Base-by-base conservation (phyloP, 2,329 filamentous ascomycete genomes). In the Coniochaeta prunicola region DNA sequence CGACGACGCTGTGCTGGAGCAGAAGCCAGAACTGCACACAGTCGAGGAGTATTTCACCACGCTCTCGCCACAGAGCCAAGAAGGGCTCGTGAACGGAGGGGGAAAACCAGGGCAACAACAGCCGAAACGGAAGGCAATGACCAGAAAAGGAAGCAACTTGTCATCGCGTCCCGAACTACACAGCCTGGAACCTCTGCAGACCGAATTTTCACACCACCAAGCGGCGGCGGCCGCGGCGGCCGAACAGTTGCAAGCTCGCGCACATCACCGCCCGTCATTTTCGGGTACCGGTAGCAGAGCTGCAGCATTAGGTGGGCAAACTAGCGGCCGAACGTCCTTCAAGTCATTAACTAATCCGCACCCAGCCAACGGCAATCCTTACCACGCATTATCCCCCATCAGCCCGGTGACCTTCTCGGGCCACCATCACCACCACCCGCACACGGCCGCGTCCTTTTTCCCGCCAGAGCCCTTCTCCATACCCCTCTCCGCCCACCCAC, bases 41-140 rank as follows among this genome's bases (percentile, higher is more conserved):
- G 92, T 97, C 0, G 92, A 96, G 67, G 92, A 97, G 65, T 97
- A 96, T 74, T 93, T 97, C 69, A 89, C 90, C 6, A 90, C 86
- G 55, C 77, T 96, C 38, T 89, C 87, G 1, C 87, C 84, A 63
- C 74, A 84, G 70, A 76, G 76, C 69, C 72, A 74, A 56, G 77
- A 85, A 10, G 61, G 56, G 15, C 64, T 59, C 26, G 64, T 62
- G 15, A 67, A 66, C 38, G 66, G 62, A 31, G 42, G 57, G 17
- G 53, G 58, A 9, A 58, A 63, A 45, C 58, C 66, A 5, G 66
- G 64, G 36, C 65, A 65, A 26, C 65, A 64, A 40, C 68, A 55
- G 56, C 68, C 66, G 53, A 77, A 76, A 60, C 72, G 75, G 17
- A 76, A 73, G 61, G 72, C 75, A 5, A 64, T 74, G 31, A 69